Conservation (phyloP, 176 grass and related monocot species). For the Aegilops tauschii region DNA sequence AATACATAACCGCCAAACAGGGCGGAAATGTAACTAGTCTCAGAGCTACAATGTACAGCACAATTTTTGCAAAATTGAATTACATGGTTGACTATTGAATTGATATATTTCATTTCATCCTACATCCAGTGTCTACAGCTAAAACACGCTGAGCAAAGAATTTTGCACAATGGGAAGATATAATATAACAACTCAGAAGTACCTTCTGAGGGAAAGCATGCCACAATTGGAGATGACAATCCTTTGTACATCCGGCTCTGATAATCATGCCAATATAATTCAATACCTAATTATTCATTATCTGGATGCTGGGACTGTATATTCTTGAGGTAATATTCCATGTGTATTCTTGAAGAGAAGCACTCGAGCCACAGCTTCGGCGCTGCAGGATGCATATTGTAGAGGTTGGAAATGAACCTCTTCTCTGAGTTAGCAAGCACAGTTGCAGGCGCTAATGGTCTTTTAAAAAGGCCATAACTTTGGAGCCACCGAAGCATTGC, state of each 20-base stretch:
- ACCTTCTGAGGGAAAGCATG: constrained; percentile 9
- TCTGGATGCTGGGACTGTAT: constrained; percentile 39
- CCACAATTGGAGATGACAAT: constrained; percentile 24
- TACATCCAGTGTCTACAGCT: constrained; percentile 28
- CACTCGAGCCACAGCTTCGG: constrained; percentile 92
- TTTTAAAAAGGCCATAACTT: constrained; percentile 58
- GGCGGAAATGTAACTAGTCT: neutral
- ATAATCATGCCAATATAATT: constrained; percentile 33
- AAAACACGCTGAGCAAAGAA: constrained; percentile 33
- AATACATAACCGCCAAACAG: neutral
- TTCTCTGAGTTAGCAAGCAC: constrained; percentile 80
- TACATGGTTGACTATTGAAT: constrained; percentile 26
- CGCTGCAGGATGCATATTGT: constrained; percentile 66
- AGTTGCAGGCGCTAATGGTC: constrained; percentile 54
- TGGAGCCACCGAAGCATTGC: constrained; percentile 75
- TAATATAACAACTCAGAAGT: constrained; percentile 25
- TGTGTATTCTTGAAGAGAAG: constrained; percentile 60
- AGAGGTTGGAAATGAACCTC: constrained; percentile 70
- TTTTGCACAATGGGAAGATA: constrained; percentile 19
- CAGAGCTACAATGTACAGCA: constrained; percentile 36
- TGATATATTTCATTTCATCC: constrained; percentile 15
- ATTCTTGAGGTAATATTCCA: constrained; percentile 52
- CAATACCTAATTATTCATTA: constrained; percentile 21
- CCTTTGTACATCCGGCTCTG: constrained; percentile 3
- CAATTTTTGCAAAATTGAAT: constrained; percentile 8